phyloP scores from a whole-genome alignment of 306 rosid species.

The Cucurbita maxima region DNA sequence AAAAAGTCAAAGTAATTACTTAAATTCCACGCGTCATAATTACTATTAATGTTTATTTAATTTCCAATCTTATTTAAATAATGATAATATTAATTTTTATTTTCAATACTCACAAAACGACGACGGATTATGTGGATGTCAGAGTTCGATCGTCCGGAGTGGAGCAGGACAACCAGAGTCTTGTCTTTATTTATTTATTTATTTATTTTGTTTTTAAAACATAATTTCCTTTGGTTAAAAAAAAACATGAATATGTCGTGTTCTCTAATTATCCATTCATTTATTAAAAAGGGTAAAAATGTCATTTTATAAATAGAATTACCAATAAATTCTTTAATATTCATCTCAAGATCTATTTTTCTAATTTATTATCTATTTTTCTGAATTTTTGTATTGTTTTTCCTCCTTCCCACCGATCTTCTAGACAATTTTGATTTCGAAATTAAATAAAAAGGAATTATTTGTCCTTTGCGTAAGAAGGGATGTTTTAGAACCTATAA shows the following conservation, averaged over 20 bases:
- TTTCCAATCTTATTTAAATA: background rate
- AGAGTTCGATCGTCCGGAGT: slow-evolving; percentile 3
- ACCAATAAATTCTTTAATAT: background rate
- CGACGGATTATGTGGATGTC: slow-evolving; percentile 4
- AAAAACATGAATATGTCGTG: background rate
- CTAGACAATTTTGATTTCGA: background rate
- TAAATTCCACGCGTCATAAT: no score
- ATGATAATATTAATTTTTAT: background rate
- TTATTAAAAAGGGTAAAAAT: background rate
- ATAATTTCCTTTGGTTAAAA: background rate
- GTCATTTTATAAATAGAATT: background rate
- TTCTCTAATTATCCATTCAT: background rate
- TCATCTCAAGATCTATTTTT: background rate
- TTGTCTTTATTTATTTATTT: background rate
- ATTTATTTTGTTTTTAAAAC: background rate
- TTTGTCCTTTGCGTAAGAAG: background rate
- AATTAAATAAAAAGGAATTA: background rate
- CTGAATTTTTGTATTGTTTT: background rate
- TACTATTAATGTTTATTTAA: background rate
- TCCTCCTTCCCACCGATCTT: background rate
- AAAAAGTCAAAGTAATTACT: no score
- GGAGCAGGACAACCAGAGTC: background rate
- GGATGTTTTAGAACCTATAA: background rate
- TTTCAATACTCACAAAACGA: background rate
- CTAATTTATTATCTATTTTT: background rate